Evolutionary conservation across 2,329 filamentous ascomycete species (phyloP), one percentile per base, ranked within the genome.

Genomic region (Paecilomyces variotii): DNA sequence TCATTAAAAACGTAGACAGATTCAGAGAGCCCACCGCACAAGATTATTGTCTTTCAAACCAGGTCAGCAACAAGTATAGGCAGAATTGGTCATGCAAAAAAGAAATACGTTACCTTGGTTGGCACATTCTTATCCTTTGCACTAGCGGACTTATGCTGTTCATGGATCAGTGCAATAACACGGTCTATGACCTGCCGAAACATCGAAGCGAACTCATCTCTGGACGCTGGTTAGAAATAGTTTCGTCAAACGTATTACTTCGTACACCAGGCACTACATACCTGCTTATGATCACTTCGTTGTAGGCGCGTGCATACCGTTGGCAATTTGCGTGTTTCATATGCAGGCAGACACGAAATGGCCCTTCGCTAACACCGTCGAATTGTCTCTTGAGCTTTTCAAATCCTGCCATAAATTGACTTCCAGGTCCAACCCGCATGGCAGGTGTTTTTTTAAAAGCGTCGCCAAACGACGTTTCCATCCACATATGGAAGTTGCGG

Each of bases 11-110:
- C 56, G 11, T 60, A 58, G 2, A 11, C 3, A 0, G 53, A 58
- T n/a, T 39, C 53, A 0, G 59, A 56, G 2, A 60, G 56, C 10
- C 59, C 59, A 0, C 59, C 59, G 9, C 59, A 60, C 2, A 60
- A 50, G 4, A 60, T 54, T 12, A 52, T 28, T 14, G 26, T 52
- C 50, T 52, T 52, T 3, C n/a, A 11, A 9, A 11, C 45, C 24
- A 52, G 24, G 10, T 52, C 26, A 26, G 50, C 24, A n/a, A 27
- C 14, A 52, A 26, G 6, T 32, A 32, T 32, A 52, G 4, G 1
- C 14, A 3, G 3, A 24, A 52, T 11, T 5, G 1, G 5, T 26
- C 2, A 14, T 14, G 6, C 4, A 3, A 14, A 52, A 9, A 11
- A 3, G 26, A 24, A 32, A 52, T 14, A 52, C n/a, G 14, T 34